phyloP scores from a whole-genome alignment of 768 basidiomycete genomes.

The Tulasnella calospora region DNA sequence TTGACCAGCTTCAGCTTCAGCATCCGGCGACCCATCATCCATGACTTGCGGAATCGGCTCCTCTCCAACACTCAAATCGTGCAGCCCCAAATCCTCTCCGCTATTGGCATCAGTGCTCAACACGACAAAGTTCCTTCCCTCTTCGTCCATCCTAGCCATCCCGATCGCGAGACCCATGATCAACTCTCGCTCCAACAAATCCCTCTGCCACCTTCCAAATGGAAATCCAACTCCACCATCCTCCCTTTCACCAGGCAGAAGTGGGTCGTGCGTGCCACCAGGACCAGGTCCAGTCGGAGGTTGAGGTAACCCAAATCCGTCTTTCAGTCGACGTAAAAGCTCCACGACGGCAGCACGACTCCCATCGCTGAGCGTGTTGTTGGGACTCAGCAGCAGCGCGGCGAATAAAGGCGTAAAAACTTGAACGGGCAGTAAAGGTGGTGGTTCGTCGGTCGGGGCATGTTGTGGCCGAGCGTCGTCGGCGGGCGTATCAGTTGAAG shows the following conservation, averaged over 20 bases:
- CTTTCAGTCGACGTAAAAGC: conserved; percentile 52
- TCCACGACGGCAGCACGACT: conserved; percentile 75
- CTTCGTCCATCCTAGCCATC: conserved; percentile 59
- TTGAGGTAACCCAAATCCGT: not conserved
- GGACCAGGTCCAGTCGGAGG: not conserved
- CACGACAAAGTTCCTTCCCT: conserved; percentile 1
- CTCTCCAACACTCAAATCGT: conserved; percentile 20
- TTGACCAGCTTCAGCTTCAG: not conserved
- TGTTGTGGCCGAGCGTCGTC: conserved; percentile 12
- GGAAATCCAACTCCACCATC: conserved; percentile 30
- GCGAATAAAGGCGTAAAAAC: conserved; percentile 90
- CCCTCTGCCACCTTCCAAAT: conserved; percentile 54
- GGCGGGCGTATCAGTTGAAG: not conserved
- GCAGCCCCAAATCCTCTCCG: not conserved
- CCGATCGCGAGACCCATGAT: conserved; percentile 84
- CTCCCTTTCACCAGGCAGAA: not conserved
- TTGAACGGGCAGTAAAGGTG: conserved; percentile 62
- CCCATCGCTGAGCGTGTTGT: conserved; percentile 63
- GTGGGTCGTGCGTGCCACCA: not conserved
- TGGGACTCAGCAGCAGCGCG: conserved; percentile 77
- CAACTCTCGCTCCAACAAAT: conserved; percentile 73
- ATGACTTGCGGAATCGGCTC: conserved; percentile 26
- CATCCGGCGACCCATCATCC: not conserved
- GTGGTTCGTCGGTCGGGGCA: conserved; percentile 10
- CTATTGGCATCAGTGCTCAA: not conserved